A percentile compares a stretch with the other conserved stretches of the same genome.
phyloP scores from a whole-genome alignment of 352 stramenopile species.

The Hyaloperonospora brassicae region DNA sequence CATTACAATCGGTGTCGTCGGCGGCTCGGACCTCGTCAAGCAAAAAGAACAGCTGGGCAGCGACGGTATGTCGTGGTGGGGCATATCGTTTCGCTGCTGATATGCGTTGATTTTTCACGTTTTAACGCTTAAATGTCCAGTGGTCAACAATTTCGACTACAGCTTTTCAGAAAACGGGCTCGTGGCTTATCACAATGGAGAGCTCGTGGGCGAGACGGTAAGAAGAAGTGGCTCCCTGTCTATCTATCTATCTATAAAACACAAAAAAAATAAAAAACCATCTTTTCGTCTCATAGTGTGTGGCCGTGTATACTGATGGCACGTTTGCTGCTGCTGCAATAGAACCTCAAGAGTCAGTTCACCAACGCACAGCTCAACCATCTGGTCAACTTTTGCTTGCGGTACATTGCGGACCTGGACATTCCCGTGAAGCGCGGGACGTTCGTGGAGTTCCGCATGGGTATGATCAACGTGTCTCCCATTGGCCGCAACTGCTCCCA shows the following conservation, averaged over 20 bases:
- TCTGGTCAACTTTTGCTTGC: slow-evolving; percentile 95
- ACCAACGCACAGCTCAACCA: slow-evolving; percentile 96
- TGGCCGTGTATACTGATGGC: background rate
- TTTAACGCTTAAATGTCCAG: slow-evolving; percentile 22
- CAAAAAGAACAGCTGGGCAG: slow-evolving; percentile 98
- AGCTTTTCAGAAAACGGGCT: slow-evolving; percentile 99
- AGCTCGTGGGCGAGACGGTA: slow-evolving; percentile 86
- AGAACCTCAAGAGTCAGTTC: slow-evolving; percentile 91
- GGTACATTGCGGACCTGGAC: slow-evolving; percentile 91
- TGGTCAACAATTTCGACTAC: slow-evolving; percentile 95
- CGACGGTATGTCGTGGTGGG: slow-evolving; percentile 41
- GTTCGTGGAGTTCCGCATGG: slow-evolving; percentile 98
- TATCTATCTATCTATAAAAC: no score
- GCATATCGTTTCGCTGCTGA: background rate
- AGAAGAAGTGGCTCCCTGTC: background rate
- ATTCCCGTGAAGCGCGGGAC: slow-evolving; percentile 98
- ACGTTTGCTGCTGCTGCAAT: slow-evolving; percentile 9
- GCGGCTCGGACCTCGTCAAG: slow-evolving; percentile 97
- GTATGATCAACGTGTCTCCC: slow-evolving; percentile 99
- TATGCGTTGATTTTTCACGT: background rate
- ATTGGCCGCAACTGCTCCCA: slow-evolving; percentile 98
- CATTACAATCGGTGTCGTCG: slow-evolving; percentile 97
- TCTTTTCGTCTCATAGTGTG: background rate
- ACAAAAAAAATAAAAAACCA: no score
- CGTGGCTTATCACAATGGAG: slow-evolving; percentile 94